Base-by-base conservation (phyloP, 139 green algal species). In the Mesotaenium endlicherianum region DNA sequence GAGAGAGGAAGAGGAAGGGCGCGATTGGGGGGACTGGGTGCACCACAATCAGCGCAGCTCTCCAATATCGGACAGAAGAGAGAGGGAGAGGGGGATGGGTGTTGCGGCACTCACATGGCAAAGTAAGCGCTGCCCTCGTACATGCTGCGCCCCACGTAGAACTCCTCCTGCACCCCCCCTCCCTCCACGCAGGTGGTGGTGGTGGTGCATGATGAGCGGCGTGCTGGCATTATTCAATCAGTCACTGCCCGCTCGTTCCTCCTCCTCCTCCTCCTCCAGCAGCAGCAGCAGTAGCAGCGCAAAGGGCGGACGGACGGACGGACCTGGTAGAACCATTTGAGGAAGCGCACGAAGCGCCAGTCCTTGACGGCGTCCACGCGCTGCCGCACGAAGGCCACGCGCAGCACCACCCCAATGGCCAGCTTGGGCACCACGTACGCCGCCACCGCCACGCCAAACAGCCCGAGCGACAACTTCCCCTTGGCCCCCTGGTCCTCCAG, bases 71-170 rank as follows among this genome's bases (percentile, higher is more conserved):
- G 60, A 5, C 11, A 14, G 8, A 72, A 72, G 43, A 11, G 5
- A 72, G 26, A 34, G 53, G 53, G 60, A 5, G 60, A 72, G 60
- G 60, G 60, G 11, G 11, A 11, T n/a, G n/a, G n/a, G n/a, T n/a
- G n/a, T n/a, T n/a, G n/a, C n/a, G 43, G 60, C 38, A 80, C 71
- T 80, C 14, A 80, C 71, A 80, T 16, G 17, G 57, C n/a, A 59
- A 26, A 36, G 41, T 44, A 53, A 36, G 41, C n/a, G 41, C 31
- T 76, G 31, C 77, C 81, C 47, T 84, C 77, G 34, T 84, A 59
- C 77, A 84, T 84, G 39, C 77, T 58, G n/a, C 77, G 45, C 3
- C 77, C 77, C 40, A 80, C 70, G 49, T 84, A 84, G 17, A 77
- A 17, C 44, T 59, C 39, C 5, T 55, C 39, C 77, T 84, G 77